These are phyloP conservation scores for Phytopythium litorale DNA, from an alignment of 352 stramenopile genomes.

Conservation along the genomic window DNA sequence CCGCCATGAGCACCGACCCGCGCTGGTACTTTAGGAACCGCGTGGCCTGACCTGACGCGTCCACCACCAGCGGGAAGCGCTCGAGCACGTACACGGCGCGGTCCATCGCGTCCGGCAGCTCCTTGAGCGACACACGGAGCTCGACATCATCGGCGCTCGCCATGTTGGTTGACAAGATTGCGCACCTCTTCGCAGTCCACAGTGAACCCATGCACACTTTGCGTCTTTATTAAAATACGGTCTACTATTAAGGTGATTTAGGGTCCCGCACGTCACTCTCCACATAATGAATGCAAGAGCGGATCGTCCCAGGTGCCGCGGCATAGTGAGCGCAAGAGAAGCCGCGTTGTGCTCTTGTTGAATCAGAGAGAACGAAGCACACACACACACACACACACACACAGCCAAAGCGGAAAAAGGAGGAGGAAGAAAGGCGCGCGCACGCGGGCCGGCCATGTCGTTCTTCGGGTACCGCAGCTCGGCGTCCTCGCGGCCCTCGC, in stretches of 20 bases:
- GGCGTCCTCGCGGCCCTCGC: constrained; percentile 27
- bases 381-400: no score
- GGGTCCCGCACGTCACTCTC: neutral
- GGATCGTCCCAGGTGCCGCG: neutral
- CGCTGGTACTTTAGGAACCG: constrained; percentile 91
- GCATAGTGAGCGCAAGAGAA: neutral
- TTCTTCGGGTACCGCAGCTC: constrained; percentile 71
- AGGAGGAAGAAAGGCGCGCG: neutral
- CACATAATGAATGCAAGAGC: neutral
- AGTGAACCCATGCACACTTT: constrained; percentile 11
- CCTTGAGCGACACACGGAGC: constrained; percentile 65
- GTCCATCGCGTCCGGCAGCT: constrained; percentile 84
- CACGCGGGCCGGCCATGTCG: constrained; percentile 25
- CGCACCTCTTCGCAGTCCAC: neutral
- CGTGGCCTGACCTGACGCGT: constrained; percentile 68
- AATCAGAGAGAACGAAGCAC: constrained; percentile 3
- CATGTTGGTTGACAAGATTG: neutral
- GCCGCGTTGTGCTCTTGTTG: constrained; percentile 7
- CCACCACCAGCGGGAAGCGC: constrained; percentile 84
- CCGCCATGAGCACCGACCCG: constrained; percentile 73
- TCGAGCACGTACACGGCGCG: constrained; percentile 83
- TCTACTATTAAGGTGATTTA: constrained; percentile 8
- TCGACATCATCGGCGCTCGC: neutral
- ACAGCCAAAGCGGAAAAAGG: neutral
- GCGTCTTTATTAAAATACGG: neutral